Evolutionary conservation across 352 stramenopile species (phyloP).

Genomic region (Globisporangium spiculum): DNA sequence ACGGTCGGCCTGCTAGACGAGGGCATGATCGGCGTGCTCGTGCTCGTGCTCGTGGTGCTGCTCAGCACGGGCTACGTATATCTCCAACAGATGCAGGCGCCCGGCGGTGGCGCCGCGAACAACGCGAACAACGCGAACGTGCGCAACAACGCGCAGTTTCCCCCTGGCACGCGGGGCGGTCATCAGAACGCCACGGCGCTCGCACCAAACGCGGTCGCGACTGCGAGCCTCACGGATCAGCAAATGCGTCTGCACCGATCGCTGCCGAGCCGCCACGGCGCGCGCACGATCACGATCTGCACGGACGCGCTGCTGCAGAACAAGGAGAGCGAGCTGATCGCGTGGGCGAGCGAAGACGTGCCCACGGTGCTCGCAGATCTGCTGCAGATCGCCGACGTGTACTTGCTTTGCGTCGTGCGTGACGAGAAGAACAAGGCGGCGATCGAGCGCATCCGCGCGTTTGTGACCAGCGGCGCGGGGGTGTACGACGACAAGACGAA

Average conservation of each 20-base stretch:
- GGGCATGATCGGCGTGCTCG: constrained; percentile 61
- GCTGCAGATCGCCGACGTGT: constrained; percentile 59
- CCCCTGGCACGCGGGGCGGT: constrained; percentile 17
- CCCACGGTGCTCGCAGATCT: constrained; percentile 54
- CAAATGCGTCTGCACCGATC: constrained; percentile 57
- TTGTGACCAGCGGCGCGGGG: constrained; percentile 29
- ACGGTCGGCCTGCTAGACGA: constrained; percentile 63
- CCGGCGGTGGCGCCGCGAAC: constrained; percentile 5
- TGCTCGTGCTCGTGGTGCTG: constrained; percentile 69
- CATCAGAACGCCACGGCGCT: constrained; percentile 3
- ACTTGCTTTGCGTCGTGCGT: constrained; percentile 51
- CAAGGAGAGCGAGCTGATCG: constrained; percentile 27
- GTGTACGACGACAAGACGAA: constrained; percentile 24
- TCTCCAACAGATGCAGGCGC: constrained; percentile 52
- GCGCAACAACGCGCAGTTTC: constrained; percentile 5
- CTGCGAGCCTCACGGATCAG: constrained; percentile 37
- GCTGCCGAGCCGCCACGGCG: constrained; percentile 60
- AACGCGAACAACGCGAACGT: constrained; percentile 2
- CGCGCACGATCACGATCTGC: constrained; percentile 68
- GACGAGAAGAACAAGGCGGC: constrained; percentile 25
- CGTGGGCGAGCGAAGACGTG: constrained; percentile 48
- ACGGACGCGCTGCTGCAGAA: constrained; percentile 41
- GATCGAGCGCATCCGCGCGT: constrained; percentile 47
- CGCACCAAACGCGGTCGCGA: constrained; percentile 33
- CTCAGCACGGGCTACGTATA: constrained; percentile 77